phyloP scores from a whole-genome alignment of 2,329 filamentous ascomycete species.

The Botrytis fabae region DNA sequence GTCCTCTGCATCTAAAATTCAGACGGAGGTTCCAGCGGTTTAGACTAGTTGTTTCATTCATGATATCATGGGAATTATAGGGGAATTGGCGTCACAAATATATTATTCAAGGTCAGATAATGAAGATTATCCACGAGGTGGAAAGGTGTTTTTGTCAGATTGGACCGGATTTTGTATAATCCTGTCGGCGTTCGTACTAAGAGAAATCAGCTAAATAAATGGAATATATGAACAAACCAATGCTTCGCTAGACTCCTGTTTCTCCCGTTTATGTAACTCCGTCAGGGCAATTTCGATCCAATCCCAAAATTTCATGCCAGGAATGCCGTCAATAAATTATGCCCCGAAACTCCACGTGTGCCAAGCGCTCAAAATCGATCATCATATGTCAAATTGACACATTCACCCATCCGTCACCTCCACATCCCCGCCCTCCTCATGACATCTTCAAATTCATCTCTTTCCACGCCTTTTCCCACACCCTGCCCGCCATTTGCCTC shows the following conservation, averaged over 20 bases:
- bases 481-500: slow-evolving; percentile 86
- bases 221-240: slow-evolving; percentile 20
- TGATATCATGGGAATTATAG: slow-evolving; percentile 4
- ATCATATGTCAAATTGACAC: background rate
- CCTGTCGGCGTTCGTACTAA: slow-evolving; percentile 24
- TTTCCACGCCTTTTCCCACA: slow-evolving; percentile 67
- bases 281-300: background rate
- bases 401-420: slow-evolving; percentile 27
- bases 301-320: slow-evolving; percentile 11
- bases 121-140: slow-evolving; percentile 14
- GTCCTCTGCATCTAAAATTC: slow-evolving; percentile 28
- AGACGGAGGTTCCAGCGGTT: slow-evolving; percentile 31
- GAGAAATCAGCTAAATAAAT: slow-evolving; percentile 13
- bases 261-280: background rate
- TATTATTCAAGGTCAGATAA: slow-evolving; percentile 17
- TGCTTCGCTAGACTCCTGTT: slow-evolving; percentile 1
- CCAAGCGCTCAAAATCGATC: background rate
- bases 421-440: slow-evolving; percentile 40
- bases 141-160: slow-evolving; percentile 23
- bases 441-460: slow-evolving; percentile 57
- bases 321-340: background rate
- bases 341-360: background rate
- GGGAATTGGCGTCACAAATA: slow-evolving; percentile 15
- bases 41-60: slow-evolving; percentile 18
- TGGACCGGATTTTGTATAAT: slow-evolving; percentile 28